These are phyloP conservation scores for Phytopythium helicoides DNA, from an alignment of 352 stramenopile species.

Conservation along the genomic window DNA sequence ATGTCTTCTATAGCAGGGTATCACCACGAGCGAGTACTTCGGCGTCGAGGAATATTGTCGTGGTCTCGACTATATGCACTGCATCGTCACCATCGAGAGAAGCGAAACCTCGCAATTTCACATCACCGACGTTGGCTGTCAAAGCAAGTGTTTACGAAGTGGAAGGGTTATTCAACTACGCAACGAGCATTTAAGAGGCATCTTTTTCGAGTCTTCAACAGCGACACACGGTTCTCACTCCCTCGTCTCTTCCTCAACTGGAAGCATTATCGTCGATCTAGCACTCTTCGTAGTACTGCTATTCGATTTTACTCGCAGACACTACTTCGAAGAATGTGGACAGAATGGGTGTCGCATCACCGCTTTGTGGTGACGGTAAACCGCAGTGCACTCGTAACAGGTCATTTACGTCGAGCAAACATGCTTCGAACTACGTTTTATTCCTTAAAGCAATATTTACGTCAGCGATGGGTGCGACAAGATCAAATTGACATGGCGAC, in stretches of 20 bases:
- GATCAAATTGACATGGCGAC: conserved; percentile 7
- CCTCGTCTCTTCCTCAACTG: conserved; percentile 8
- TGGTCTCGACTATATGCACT: neutral
- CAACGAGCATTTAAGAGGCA: conserved; percentile 6
- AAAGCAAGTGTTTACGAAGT: neutral
- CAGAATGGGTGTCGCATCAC: conserved; percentile 12
- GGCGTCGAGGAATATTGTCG: neutral
- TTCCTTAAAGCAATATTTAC: conserved; percentile 17
- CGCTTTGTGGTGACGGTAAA: conserved; percentile 23
- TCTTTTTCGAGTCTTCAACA: conserved; percentile 10
- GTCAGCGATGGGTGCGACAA: conserved; percentile 9
- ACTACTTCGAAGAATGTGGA: conserved; percentile 19
- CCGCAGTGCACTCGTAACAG: conserved; percentile 22
- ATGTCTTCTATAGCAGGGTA: neutral
- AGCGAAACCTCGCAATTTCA: conserved; percentile 3
- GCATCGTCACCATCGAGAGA: conserved; percentile 6
- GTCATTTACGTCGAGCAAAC: conserved; percentile 22
- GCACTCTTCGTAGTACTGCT: conserved; percentile 17
- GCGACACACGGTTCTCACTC: conserved; percentile 8
- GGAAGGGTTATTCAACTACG: neutral
- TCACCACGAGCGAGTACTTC: neutral
- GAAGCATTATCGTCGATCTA: conserved; percentile 7
- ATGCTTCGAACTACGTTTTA: conserved; percentile 17
- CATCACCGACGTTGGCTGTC: neutral
- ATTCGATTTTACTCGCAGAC: conserved; percentile 5